Percentiles rank a stretch among this genome's conserved stretches.
phyloP scores from a whole-genome alignment of 805 yeast species.

The Cyberlindnera meyerae region DNA sequence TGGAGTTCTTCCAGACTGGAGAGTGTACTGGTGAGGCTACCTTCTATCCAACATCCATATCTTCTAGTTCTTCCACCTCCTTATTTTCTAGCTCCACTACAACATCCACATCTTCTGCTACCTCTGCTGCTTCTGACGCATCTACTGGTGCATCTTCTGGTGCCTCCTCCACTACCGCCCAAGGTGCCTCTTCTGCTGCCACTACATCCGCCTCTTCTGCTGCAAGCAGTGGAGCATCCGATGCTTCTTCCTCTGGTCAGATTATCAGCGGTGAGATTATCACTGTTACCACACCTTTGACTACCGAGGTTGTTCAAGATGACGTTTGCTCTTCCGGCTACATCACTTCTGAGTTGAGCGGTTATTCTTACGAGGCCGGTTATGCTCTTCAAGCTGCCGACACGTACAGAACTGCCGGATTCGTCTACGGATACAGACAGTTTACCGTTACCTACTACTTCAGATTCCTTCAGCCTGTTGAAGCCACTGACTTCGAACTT shows the following conservation, averaged over 20 bases:
- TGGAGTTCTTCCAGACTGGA: constrained; percentile 3
- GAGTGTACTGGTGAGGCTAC: constrained; percentile 1
- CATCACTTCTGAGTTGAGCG: constrained; percentile 2
- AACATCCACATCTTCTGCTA: constrained; percentile 1
- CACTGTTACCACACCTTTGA: constrained; percentile 1
- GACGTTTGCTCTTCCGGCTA: constrained; percentile 3
- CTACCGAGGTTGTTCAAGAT: constrained; percentile 3
- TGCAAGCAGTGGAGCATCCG: neutral
- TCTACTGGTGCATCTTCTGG: constrained; percentile 1
- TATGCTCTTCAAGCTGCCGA: constrained; percentile 1
- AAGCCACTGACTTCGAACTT: constrained; percentile 11
- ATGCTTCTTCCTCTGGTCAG: neutral
- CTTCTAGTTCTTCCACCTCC: neutral
- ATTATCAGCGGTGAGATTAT: neutral
- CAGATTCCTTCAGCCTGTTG: constrained; percentile 7
- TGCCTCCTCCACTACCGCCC: neutral
- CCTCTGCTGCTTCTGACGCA: constrained; percentile 1
- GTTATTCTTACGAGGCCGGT: constrained; percentile 4
- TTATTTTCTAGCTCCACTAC: neutral
- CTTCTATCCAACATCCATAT: neutral
- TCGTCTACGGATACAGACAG: constrained; percentile 5
- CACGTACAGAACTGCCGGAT: neutral
- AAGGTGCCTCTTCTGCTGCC: neutral
- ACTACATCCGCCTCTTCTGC: neutral
- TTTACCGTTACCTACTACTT: constrained; percentile 18